phyloP scores from a whole-genome alignment of 768 basidiomycete species.

The Podaxis rugospora region DNA sequence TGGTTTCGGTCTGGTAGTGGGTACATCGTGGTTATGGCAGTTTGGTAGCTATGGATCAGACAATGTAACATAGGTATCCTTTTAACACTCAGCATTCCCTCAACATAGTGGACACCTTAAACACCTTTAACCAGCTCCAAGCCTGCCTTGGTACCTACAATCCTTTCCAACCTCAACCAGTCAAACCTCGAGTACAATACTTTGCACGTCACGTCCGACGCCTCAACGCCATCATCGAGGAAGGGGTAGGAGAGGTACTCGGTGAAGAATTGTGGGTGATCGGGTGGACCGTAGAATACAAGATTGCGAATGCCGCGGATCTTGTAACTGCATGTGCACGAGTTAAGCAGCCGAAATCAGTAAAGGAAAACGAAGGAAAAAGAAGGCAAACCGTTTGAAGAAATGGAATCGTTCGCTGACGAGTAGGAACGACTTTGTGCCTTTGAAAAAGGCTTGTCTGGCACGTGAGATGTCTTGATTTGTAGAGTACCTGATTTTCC shows the following conservation, averaged over 20 bases:
- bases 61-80: neutral
- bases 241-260: constrained; percentile 90
- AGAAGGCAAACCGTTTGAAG: constrained; percentile 62
- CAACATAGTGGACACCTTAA: neutral
- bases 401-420: constrained; percentile 99
- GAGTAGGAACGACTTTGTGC: constrained; percentile 81
- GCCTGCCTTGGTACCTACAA: constrained; percentile 56
- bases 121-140: constrained; percentile 35
- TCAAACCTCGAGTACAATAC: constrained; percentile 89
- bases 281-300: constrained; percentile 90
- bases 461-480: constrained; percentile 94
- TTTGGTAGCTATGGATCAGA: neutral
- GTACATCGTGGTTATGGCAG: neutral
- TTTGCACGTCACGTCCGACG: constrained; percentile 76
- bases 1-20: neutral
- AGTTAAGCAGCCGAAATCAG: neutral
- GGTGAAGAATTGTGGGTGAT: constrained; percentile 88
- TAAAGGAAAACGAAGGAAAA: neutral
- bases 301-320: constrained; percentile 90
- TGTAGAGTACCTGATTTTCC: constrained; percentile 68
- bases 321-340: constrained; percentile 62
- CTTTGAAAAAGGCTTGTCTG: constrained; percentile 87
- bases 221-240: constrained; percentile 83
- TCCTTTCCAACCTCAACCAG: constrained; percentile 80
- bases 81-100: too few relatives aligned